These are phyloP conservation scores for Alternaria incomplexa DNA, from an alignment of 2,329 filamentous ascomycete species.

Conservation along the genomic window DNA sequence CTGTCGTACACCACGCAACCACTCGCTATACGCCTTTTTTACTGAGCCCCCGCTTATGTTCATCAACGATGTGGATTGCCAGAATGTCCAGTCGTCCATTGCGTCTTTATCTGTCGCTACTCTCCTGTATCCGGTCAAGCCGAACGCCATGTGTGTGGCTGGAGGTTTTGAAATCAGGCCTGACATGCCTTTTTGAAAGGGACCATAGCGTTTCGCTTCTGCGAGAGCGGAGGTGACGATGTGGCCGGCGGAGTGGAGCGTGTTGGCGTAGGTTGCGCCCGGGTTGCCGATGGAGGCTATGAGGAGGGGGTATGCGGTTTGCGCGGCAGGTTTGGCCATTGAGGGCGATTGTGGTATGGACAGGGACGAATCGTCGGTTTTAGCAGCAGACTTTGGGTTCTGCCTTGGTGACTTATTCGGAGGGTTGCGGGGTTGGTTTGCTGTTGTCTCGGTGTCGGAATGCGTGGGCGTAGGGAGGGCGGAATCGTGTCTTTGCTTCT, in stretches of 20 bases:
- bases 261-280: slow-evolving; percentile 68
- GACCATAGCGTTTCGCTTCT: slow-evolving; percentile 33
- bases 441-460: slow-evolving; percentile 23
- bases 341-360: not conserved
- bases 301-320: slow-evolving; percentile 62
- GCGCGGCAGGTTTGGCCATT: slow-evolving; percentile 32
- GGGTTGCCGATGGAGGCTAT: slow-evolving; percentile 90
- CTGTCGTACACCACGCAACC: slow-evolving; percentile 23
- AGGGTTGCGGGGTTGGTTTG: slow-evolving; percentile 11
- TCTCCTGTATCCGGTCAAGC: slow-evolving; percentile 48
- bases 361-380: not conserved
- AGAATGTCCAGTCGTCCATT: slow-evolving; percentile 63
- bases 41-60: slow-evolving; percentile 81
- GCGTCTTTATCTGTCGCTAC: slow-evolving; percentile 10
- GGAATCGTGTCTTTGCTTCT: slow-evolving; percentile 19
- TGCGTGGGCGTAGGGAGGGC: slow-evolving; percentile 22
- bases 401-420: slow-evolving; percentile 23
- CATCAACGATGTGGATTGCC: slow-evolving; percentile 81
- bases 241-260: slow-evolving; percentile 88
- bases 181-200: slow-evolving; percentile 36
- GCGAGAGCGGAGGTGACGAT: slow-evolving; percentile 64
- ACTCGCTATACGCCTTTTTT: slow-evolving; percentile 68
- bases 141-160: slow-evolving; percentile 44
- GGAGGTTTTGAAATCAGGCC: slow-evolving; percentile 39
- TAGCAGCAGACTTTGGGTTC: not conserved